Conservation (phyloP, 495 filamentous ascomycete genomes). For the Penicillium cinerascens region DNA sequence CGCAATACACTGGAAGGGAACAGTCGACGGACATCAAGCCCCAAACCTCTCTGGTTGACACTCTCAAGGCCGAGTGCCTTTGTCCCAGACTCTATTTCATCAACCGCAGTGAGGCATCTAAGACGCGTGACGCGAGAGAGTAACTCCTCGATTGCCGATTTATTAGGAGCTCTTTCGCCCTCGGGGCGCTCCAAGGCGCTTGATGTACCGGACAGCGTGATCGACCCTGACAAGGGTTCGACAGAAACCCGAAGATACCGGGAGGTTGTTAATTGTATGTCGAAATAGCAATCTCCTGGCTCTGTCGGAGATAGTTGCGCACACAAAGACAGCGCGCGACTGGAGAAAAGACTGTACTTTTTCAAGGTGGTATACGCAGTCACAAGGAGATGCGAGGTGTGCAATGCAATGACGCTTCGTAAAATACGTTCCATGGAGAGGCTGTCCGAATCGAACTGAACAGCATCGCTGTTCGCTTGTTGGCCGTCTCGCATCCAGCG, state of each 20-base stretch:
- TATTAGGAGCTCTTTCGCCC: slow-evolving; percentile 33
- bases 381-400: slow-evolving; percentile 63
- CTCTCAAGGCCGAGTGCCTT: slow-evolving; percentile 60
- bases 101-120: slow-evolving; percentile 53
- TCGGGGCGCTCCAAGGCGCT: slow-evolving; percentile 46
- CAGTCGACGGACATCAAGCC: slow-evolving; percentile 56
- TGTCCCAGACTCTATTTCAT: slow-evolving; percentile 60
- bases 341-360: slow-evolving; percentile 54
- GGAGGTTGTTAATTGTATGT: slow-evolving; percentile 60
- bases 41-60: slow-evolving; percentile 48
- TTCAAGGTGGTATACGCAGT: slow-evolving; percentile 56
- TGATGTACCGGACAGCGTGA: slow-evolving; percentile 36
- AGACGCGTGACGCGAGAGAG: slow-evolving; percentile 51
- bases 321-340: slow-evolving; percentile 49
- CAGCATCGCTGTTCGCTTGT: slow-evolving; percentile 60
- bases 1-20: slow-evolving; percentile 59
- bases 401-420: slow-evolving; percentile 68
- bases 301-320: slow-evolving; percentile 54
- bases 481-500: slow-evolving; percentile 83
- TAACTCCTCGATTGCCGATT: slow-evolving; percentile 52
- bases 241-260: slow-evolving; percentile 59
- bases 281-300: slow-evolving; percentile 62
- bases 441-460: slow-evolving; percentile 60
- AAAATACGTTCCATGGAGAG: slow-evolving; percentile 73
- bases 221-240: slow-evolving; percentile 57